Base-by-base conservation (phyloP, 73 alveolate genomes). In the Symbiodinium natans region DNA sequence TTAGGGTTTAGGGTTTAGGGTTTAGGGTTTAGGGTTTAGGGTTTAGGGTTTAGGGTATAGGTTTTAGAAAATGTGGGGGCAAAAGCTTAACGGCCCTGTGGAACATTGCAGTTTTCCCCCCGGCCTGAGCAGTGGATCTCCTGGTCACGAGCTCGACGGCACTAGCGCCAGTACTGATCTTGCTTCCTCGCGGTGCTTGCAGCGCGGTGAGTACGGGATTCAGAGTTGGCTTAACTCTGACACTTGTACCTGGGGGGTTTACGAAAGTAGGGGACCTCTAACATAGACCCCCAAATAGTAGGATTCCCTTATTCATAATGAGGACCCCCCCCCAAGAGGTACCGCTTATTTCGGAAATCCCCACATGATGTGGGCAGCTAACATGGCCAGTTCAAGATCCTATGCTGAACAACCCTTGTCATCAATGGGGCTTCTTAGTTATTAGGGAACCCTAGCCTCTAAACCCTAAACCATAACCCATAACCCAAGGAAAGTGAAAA, bases 111-210 rank as follows among this genome's bases (percentile, higher is more conserved):
- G 27, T 25, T 2, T 48, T 15, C 10, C 4, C 63, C 63, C 63
- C 19, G 1, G 19, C 17, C 68, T 52, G 27, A 52, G 21, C 56
- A 1, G 82, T 23, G 82, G 11, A 27, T 29, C 82, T 9, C 82
- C 36, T 27, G 31, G 82, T 63, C 63, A 10, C 23, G 63, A 17
- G 38, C 0, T 6, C 31, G 23, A 1, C 82, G 10, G 82, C 29
- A 63, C 42, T 31, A 83, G 73, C 92, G 92, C 92, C 92, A 83
- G 92, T 83, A 83, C 92, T 83, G 92, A 39, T 83, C 92, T 42
- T 83, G 92, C 46, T 83, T 83, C 92, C 92, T 83, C 17, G 71
- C 59, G 11, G n/a, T 21, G 41, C 34, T 73, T n/a, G 3, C 83
- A 17, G 63, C 27, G 13, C 19, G 10, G 10, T 48, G 63, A 5